A percentile compares a stretch with the other conserved stretches of the same genome.
Conservation (phyloP, 106 monocot genomes). For the Dioscorea dumetorum region DNA sequence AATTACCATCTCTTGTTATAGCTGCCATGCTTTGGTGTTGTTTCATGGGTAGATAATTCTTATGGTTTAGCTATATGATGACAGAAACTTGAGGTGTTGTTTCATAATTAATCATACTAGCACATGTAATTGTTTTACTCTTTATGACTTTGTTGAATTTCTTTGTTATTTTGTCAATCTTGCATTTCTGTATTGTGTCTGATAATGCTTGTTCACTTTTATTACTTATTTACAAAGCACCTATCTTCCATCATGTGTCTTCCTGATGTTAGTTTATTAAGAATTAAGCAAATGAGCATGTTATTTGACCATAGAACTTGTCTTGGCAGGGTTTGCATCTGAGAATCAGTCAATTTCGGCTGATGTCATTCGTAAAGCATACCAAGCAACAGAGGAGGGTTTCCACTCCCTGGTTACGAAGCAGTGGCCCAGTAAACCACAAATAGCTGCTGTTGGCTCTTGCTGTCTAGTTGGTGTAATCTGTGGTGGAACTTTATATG, state of each 20-base stretch:
- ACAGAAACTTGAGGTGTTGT: too few relatives aligned
- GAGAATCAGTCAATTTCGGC: conserved; percentile 35
- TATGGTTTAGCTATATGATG: too few relatives aligned
- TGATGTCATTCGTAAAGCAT: conserved; percentile 37
- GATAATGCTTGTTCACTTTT: background rate
- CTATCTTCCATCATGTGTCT: too few relatives aligned
- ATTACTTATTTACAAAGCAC: background rate
- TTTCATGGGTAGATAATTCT: too few relatives aligned
- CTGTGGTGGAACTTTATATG: conserved; percentile 26
- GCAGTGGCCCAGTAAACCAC: conserved; percentile 46
- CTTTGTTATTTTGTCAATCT: background rate
- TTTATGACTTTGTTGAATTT: too few relatives aligned
- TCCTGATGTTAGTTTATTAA: too few relatives aligned
- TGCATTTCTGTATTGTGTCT: background rate
- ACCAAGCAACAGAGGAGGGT: conserved; percentile 44
- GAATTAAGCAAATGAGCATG: background rate
- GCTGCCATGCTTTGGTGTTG: too few relatives aligned
- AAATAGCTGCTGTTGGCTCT: conserved; percentile 40
- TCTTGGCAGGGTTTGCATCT: conserved; percentile 35
- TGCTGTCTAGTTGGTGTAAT: conserved; percentile 48
- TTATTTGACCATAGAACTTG: background rate
- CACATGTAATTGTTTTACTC: too few relatives aligned
- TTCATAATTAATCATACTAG: too few relatives aligned
- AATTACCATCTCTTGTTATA: too few relatives aligned
- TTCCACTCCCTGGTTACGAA: conserved; percentile 35